Evolutionary conservation across 1,284 basidiomycete species (phyloP), one percentile per base, ranked within the genome.

Genomic region (Rugosomyces carneus): DNA sequence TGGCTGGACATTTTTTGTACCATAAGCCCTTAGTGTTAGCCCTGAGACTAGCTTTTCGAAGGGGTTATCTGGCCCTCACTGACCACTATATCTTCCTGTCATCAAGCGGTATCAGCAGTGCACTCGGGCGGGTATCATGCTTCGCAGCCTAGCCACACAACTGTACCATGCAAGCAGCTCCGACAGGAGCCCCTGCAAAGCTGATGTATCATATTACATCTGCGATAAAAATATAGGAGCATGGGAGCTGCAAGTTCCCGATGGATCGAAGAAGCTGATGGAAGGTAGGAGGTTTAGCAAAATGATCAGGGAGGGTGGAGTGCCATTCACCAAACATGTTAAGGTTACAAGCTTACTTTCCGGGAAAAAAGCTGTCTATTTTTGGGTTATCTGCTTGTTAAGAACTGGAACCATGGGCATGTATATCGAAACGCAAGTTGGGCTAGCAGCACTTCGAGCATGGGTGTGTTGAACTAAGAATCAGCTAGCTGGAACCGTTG

Each of bases 21-120:
- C 82, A 6, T 92, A 89, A 89, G 84, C 87, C 0, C 63, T 87
- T 7, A 87, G 87, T 18, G 82, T 90, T 15, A 84, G 73, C 1
- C 78, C 84, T 0, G 78, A 89, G 75, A 86, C 85, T 0, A 80
- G 85, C 29, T 68, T 88, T n/a, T n/a, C n/a, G n/a, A n/a, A n/a
- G n/a, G n/a, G n/a, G n/a, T n/a, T n/a, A n/a, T n/a, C n/a, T n/a
- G n/a, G 84, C 89, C 21, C 57, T 88, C 16, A 72, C 78, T 9
- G 86, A 89, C 52, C 80, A 73, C 0, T 81, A 77, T 48, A n/a
- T 71, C 73, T 0, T 69, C 68, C 6, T 67, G 71, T 15, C 83
- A 82, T 79, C 18, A 69, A 67, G 50, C 66, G 64, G 37, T 80
- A 78, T 52, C 57, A 54, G 23, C 53, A 60, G 34, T 55, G 51